Conservation (phyloP, 2,329 filamentous ascomycete genomes). For the Neodidymelliopsis sp. region DNA sequence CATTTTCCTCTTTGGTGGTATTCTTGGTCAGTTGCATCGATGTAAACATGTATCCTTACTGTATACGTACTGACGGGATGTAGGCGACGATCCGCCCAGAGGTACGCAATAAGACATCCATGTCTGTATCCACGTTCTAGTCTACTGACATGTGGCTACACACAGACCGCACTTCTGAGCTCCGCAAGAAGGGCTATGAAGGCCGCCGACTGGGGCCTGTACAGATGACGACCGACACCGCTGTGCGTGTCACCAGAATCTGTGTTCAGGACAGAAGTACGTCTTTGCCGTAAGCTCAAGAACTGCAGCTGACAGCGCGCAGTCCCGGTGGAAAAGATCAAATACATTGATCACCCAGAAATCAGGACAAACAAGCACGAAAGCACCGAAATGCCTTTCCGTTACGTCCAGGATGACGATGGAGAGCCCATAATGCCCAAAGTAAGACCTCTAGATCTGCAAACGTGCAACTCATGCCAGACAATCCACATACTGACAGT, state of each 20-base stretch:
- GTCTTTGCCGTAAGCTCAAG: constrained; percentile 34
- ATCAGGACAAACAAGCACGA: constrained; percentile 90
- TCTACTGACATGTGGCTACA: constrained; percentile 29
- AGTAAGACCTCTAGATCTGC: constrained; percentile 59
- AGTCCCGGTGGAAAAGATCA: constrained; percentile 81
- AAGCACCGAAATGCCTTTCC: constrained; percentile 97
- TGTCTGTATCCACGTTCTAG: not conserved
- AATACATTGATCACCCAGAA: constrained; percentile 88
- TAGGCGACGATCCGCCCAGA: constrained; percentile 92
- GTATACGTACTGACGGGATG: constrained; percentile 34
- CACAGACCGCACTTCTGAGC: constrained; percentile 90
- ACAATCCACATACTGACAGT: not conserved
- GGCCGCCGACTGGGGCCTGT: constrained; percentile 87
- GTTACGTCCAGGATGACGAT: constrained; percentile 80
- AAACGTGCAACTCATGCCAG: not conserved
- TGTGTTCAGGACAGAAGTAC: constrained; percentile 84
- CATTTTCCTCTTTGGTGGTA: constrained; percentile 94
- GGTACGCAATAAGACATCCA: constrained; percentile 62
- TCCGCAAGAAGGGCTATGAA: constrained; percentile 90
- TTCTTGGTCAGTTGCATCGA: constrained; percentile 70
- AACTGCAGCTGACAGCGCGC: constrained; percentile 27
- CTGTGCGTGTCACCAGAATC: constrained; percentile 89
- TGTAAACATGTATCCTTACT: constrained; percentile 5
- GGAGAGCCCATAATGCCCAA: constrained; percentile 90
- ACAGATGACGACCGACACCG: constrained; percentile 99